These are phyloP conservation scores for Penicillium sp. DNA, from an alignment of 2,329 filamentous ascomycete genomes.

Conservation along the genomic window DNA sequence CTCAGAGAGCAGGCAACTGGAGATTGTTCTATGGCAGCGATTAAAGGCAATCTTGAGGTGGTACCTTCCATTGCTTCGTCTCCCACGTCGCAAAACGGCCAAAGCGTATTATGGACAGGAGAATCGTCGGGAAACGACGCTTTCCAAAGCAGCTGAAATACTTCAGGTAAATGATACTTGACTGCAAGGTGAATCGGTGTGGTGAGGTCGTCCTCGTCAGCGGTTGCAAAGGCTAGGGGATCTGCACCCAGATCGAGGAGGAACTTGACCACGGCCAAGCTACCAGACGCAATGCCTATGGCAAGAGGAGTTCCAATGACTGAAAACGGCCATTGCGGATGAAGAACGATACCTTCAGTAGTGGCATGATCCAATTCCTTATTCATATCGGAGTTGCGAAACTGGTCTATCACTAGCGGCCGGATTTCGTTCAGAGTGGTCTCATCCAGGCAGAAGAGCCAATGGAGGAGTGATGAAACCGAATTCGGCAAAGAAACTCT, in stretches of 20 bases:
- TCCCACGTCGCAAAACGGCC: no score
- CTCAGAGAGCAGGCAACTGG: constrained; percentile 12
- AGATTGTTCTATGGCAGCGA: not conserved
- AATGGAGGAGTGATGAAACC: constrained; percentile 7
- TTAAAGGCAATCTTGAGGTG: not conserved
- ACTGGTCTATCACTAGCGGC: not conserved
- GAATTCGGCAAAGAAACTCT: not conserved
- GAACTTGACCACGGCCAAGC: not conserved
- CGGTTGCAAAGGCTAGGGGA: not conserved
- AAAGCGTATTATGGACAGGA: no score
- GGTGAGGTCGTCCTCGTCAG: not conserved
- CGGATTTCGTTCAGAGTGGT: not conserved
- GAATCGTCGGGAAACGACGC: not conserved
- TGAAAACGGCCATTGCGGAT: constrained; percentile 16
- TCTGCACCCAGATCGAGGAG: constrained; percentile 6
- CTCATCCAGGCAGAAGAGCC: constrained; percentile 12
- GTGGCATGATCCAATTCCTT: not conserved
- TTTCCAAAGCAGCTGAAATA: constrained; percentile 5
- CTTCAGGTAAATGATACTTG: constrained; percentile 7
- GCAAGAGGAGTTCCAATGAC: constrained; percentile 10
- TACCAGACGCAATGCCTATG: constrained; percentile 6
- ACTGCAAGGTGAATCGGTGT: constrained; percentile 12
- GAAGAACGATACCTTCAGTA: not conserved
- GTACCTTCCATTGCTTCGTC: not conserved
- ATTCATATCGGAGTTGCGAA: not conserved